Evolutionary conservation across 1,284 basidiomycete genomes (phyloP), one percentile per base, ranked within the genome.

Genomic region (Heliocybe sulcata): DNA sequence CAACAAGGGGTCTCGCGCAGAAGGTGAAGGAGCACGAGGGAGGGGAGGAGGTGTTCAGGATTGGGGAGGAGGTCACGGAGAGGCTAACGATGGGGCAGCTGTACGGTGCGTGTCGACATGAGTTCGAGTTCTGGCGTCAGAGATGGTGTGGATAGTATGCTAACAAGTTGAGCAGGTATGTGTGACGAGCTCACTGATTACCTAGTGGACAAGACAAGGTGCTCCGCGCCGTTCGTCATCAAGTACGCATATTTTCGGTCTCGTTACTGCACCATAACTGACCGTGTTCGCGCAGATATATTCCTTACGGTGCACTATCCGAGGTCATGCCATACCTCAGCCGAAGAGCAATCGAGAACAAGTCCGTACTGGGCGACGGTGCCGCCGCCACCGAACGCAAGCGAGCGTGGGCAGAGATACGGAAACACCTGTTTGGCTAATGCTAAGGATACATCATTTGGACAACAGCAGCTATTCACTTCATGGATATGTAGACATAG

Each of bases 231-330:
- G 0, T 80, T 91, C 56, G 82, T 90, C 1, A 77, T 92, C 70
- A 94, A 94, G 77, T 85, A 58, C 27, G 77, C 69, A 20, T 35
- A 22, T 45, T 35, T 14, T 52, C 50, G 52, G 57, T 3, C 22
- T 53, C 48, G 27, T 56, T 1, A 35, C 26, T 35, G 38, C 38
- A 20, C 2, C 33, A 20, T 45, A 27, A 23, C 51, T 56, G 25
- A 49, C 26, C 20, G n/a, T 49, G 29, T 8, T 57, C 14, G 35
- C 23, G 52, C 16, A 80, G 79, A 70, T 90, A 92, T 65, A 76
- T 93, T 19, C 91, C 92, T 0, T 95, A 94, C 62, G 92, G 92
- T 10, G 78, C 79, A n/a, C 72, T 92, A n/a, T 72, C 74, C 11
- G 89, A 90, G 63, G 85, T 85, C 29, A 79, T 88, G 73, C 84